These are phyloP conservation scores for Teratosphaeria viscida DNA, from an alignment of 2,329 filamentous ascomycete genomes.

Conservation along the genomic window DNA sequence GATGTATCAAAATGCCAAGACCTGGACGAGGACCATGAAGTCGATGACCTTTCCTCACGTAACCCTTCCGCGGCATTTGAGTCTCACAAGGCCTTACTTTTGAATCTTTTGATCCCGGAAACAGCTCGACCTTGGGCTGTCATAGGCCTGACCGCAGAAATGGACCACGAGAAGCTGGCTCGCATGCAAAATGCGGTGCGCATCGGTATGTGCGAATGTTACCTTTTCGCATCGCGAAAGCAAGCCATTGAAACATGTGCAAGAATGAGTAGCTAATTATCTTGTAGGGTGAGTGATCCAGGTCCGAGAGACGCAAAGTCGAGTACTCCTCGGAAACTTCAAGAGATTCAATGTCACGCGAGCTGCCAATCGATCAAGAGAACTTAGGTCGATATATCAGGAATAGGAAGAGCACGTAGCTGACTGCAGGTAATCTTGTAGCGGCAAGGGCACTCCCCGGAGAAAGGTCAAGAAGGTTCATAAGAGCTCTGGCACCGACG, in stretches of 20 bases:
- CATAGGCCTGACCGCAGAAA: conserved; percentile 22
- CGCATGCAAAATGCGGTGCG: conserved; percentile 56
- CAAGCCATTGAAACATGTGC: neutral
- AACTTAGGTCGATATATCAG: neutral
- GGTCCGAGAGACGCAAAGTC: neutral
- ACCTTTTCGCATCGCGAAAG: neutral
- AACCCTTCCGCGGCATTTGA: neutral
- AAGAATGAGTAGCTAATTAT: conserved; percentile 14
- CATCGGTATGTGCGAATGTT: conserved; percentile 54
- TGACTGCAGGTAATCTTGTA: conserved; percentile 26
- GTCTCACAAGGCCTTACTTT: neutral
- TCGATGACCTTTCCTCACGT: neutral
- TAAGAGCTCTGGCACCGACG: conserved; percentile 83
- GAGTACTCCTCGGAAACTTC: neutral
- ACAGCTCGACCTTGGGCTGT: neutral
- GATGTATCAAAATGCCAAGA: neutral
- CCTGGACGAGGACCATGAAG: neutral
- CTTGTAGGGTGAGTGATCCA: conserved; percentile 23
- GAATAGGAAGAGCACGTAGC: neutral
- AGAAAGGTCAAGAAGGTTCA: conserved; percentile 98
- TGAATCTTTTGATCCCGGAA: neutral
- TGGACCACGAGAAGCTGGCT: conserved; percentile 58
- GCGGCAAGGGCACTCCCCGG: conserved; percentile 96
- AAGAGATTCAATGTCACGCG: neutral
- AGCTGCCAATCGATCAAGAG: neutral